phyloP scores from a whole-genome alignment of 177 flowering plant species.

The Tripterygium wilfordii region DNA sequence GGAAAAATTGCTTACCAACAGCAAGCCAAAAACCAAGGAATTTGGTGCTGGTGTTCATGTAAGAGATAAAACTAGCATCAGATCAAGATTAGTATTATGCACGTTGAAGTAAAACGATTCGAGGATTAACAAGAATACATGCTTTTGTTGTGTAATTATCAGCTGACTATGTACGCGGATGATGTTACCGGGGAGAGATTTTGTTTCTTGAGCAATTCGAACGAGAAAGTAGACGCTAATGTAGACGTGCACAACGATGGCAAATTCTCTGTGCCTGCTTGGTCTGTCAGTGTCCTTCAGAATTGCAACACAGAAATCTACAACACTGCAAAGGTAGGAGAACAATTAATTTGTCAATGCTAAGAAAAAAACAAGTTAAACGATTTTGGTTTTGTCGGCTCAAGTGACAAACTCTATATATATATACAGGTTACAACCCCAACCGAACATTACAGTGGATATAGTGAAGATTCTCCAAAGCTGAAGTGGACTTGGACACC shows the following conservation, averaged over 20 bases:
- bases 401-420: background rate
- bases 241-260: constrained; percentile 20
- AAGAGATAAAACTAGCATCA: no score
- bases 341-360: no score
- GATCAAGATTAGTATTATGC: no score
- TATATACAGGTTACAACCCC: constrained; percentile 18
- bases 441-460: no score
- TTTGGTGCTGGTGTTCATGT: no score
- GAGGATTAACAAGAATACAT: no score
- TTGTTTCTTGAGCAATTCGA: constrained; percentile 38
- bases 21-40: constrained; percentile 2
- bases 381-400: no score
- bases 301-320: constrained; percentile 35
- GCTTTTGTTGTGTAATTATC: no score
- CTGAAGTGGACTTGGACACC: constrained; percentile 21
- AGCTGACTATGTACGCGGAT: constrained; percentile 1
- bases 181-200: constrained; percentile 1
- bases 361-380: background rate
- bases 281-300: constrained; percentile 59
- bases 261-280: constrained; percentile 41
- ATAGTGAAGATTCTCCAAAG: no score
- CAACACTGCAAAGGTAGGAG: constrained; percentile 48
- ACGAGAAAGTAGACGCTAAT: constrained; percentile 23
- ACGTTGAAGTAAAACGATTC: no score
- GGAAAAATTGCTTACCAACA: constrained; percentile 10